Evolutionary conservation across 441 rosid species (phyloP), one percentile per base, ranked within the genome.

Genomic region (Pelargonium myrrhifolium): DNA sequence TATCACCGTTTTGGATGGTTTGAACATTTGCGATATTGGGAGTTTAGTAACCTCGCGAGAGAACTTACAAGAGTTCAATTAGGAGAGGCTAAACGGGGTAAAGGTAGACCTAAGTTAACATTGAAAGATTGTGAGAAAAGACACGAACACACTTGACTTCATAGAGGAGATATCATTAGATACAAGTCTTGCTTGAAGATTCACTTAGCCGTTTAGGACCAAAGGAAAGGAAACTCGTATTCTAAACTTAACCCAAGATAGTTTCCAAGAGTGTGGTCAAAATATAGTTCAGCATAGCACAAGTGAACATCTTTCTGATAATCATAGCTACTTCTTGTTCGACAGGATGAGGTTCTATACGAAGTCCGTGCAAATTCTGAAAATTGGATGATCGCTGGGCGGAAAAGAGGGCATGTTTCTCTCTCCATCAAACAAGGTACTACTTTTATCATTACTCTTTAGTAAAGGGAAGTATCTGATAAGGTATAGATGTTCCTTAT

Each of bases 311-410:
- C 53, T 45, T 9, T 45, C 15, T 10, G 2, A 3, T 9, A 45
- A 2, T 45, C 12, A 45, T n/a, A n/a, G 22, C 65, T 68, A 37
- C 24, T 12, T 31, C 15, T 55, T 43, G 49, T 67, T 42, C 68
- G 31, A 68, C 85, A 94, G 93, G 95, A 83, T 70, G 97, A 89
- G 81, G 81, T 94, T 72, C 65, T 92, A 12, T 94, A 86, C 68
- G 97, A 92, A 83, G 94, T 94, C 26, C 74, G 75, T 78, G 97
- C 93, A 63, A 86, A 86, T 75, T 75, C 86, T 6, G 83, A 83
- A 70, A 90, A 78, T 72, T 94, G 99, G 99, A 94, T 94, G 99
- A 86, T 92, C 65, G 97, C 99, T 59, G 99, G 99, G 70, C 84
- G 97, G 79, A 94, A 92, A 78, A 85, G 96, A 72, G 99, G 99